Evolutionary conservation across 306 rosid species (phyloP).

Genomic region (Pterocarpus macrocarpus): DNA sequence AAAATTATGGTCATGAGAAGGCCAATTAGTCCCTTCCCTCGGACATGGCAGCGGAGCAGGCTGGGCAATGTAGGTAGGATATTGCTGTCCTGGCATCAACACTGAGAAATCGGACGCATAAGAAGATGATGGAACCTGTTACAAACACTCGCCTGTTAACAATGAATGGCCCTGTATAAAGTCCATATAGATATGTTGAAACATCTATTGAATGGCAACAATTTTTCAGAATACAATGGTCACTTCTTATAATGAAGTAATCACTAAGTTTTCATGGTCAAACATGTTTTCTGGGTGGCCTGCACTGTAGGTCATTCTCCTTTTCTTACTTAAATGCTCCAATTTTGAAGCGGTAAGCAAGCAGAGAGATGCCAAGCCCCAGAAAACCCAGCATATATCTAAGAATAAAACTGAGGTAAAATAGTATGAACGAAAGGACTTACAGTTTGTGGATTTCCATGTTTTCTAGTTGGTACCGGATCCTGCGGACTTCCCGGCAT

Average conservation of each 20-base stretch:
- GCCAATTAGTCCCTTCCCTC: constrained; percentile 81
- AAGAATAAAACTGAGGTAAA: neutral
- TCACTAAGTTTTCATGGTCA: constrained; percentile 13
- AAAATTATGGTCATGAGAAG: constrained; percentile 72
- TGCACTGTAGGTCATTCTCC: neutral
- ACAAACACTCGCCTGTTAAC: neutral
- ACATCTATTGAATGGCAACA: neutral
- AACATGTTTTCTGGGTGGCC: neutral
- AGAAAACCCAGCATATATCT: neutral
- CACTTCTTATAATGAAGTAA: neutral
- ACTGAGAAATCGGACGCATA: constrained; percentile 79
- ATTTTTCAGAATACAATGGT: neutral
- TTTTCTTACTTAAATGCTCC: neutral
- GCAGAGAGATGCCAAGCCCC: neutral
- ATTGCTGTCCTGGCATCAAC: constrained; percentile 91
- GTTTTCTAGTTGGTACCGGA: constrained; percentile 59
- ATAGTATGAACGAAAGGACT: constrained; percentile 37
- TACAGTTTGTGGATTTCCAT: constrained; percentile 63
- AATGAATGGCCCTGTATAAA: neutral
- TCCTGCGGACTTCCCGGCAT: constrained; percentile 53
- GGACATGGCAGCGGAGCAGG: constrained; percentile 89
- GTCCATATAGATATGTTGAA: neutral
- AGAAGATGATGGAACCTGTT: constrained; percentile 64
- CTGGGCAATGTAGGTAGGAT: constrained; percentile 84
- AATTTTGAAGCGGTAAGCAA: neutral